Evolutionary conservation across 371 early-diverging fungal genomes (phyloP).

Genomic region (Lichtheimia hyalospora): DNA sequence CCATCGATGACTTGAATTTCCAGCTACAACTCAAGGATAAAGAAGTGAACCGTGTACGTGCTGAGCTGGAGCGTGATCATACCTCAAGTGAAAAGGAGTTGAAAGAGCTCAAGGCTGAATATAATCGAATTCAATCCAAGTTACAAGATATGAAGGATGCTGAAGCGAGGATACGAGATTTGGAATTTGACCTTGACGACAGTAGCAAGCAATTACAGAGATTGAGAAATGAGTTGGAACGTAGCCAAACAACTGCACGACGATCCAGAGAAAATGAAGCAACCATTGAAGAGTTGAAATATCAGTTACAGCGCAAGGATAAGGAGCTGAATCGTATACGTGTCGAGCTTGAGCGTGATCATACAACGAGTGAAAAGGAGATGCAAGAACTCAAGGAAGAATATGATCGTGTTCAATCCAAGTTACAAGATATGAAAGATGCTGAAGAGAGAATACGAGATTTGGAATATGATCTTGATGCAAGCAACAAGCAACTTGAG

Average conservation of each 20-base stretch:
- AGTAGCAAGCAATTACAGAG: background rate
- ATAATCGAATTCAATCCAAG: too few species aligned
- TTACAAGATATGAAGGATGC: conserved; percentile 25
- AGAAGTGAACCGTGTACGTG: background rate
- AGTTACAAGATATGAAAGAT: conserved; percentile 26
- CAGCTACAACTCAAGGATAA: background rate
- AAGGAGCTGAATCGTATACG: background rate
- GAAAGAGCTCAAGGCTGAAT: background rate
- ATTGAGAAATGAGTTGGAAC: background rate
- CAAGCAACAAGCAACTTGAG: background rate
- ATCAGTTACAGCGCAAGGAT: background rate
- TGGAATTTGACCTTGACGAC: background rate
- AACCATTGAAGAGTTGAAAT: background rate
- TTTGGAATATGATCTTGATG: background rate
- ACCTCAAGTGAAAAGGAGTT: background rate
- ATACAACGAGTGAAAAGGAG: background rate
- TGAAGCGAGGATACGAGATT: background rate
- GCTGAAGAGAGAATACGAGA: background rate
- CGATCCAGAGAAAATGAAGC: too few species aligned
- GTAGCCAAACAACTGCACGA: background rate
- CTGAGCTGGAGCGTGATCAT: background rate
- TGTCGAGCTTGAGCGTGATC: background rate
- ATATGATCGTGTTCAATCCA: too few species aligned
- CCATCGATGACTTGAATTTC: background rate
- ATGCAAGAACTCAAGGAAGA: background rate